phyloP scores from a whole-genome alignment of 345 rosid species.

The Kernera saxatilis region DNA sequence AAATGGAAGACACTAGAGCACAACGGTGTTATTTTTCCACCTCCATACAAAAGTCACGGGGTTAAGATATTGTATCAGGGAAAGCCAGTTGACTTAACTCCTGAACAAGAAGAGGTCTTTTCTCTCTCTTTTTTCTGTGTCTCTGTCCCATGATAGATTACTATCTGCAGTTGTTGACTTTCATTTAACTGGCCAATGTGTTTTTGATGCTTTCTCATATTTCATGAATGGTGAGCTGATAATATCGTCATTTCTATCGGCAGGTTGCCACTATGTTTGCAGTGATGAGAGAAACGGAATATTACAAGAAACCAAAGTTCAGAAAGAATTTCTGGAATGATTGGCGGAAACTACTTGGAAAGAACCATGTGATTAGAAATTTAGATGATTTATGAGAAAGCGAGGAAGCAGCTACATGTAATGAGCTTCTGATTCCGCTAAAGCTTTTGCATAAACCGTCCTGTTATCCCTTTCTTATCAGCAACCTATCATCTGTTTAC shows the following conservation, averaged over 20 bases:
- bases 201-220: neutral
- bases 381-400: conserved; percentile 54
- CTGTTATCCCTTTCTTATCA: neutral
- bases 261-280: conserved; percentile 93
- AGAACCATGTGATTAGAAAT: conserved; percentile 63
- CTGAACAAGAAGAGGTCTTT: conserved; percentile 77
- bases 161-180: neutral
- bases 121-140: neutral
- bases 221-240: conserved; percentile 26
- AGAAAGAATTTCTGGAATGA: conserved; percentile 86
- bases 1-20: conserved; percentile 90
- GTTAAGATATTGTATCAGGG: conserved; percentile 68
- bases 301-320: conserved; percentile 56
- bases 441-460: neutral
- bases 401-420: no score
- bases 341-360: conserved; percentile 75
- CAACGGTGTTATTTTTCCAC: conserved; percentile 89
- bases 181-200: no score
- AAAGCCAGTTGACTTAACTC: conserved; percentile 57
- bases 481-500: conserved; percentile 5
- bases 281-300: conserved; percentile 78
- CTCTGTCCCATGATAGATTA: neutral
- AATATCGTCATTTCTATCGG: neutral
- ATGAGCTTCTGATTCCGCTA: neutral
- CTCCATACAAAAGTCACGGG: conserved; percentile 79